A percentile compares a stretch with the other conserved stretches of the same genome.
phyloP scores from a whole-genome alignment of 352 stramenopile genomes.

The Phytophthora parvispora region DNA sequence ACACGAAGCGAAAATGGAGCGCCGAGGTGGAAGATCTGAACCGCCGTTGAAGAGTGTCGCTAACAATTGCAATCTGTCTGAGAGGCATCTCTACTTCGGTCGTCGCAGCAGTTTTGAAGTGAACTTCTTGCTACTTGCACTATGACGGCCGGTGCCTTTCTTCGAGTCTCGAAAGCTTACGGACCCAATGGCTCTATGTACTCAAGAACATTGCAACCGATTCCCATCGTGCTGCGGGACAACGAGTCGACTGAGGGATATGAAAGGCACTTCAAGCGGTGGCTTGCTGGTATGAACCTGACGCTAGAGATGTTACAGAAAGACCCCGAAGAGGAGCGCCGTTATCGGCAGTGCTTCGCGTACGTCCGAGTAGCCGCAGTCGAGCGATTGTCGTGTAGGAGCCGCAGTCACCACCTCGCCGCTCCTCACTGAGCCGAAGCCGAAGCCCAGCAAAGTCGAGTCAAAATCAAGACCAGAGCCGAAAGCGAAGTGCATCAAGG shows the following conservation, averaged over 20 bases:
- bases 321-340: conserved; percentile 10
- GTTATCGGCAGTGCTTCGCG: conserved; percentile 7
- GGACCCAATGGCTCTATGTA: not conserved
- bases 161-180: not conserved
- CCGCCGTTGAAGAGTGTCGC: no score
- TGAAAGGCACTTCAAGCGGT: conserved; percentile 1
- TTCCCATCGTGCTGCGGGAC: not conserved
- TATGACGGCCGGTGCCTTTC: not conserved
- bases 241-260: not conserved
- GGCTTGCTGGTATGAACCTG: not conserved
- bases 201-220: not conserved
- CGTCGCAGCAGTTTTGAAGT: not conserved
- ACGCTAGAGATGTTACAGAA: not conserved
- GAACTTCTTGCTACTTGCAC: not conserved
- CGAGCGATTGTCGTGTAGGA: not conserved
- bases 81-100: not conserved
- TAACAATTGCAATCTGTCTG: not conserved
- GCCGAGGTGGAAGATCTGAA: no score
- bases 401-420: no score
- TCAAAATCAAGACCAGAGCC: no score
- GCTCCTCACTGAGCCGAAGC: not conserved
- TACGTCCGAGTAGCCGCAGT: conserved; percentile 4
- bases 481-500: not conserved
- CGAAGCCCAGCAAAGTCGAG: no score
- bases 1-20: not conserved